Evolutionary conservation across 176 grass and related monocot genomes (phyloP), one percentile per base, ranked within the genome.

Genomic region (Ensete ventricosum): DNA sequence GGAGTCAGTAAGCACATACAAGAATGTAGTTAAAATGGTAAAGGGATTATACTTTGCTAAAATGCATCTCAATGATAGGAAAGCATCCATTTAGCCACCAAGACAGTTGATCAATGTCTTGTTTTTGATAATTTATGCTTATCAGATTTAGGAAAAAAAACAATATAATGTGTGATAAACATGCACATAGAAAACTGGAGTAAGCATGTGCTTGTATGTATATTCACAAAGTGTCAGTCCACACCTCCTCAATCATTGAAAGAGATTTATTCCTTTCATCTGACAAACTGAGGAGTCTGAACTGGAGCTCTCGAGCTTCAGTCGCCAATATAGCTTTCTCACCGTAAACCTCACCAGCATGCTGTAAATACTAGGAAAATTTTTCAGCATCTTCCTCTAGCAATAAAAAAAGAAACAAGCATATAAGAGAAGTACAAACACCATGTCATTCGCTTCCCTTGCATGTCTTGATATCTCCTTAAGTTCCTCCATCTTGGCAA

Each of bases 291-390:
- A 60, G 55, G 22, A 96, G 52, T 53, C 80, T 55, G 71, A 82
- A 80, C 55, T 87, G 86, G 17, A 96, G 82, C 65, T 86, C 89
- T 8, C 77, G 79, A 13, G 75, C 86, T 87, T 91, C 92, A 55
- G 86, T 83, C 76, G 86, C 81, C 80, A 96, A 82, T 81, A 91
- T 87, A 81, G 89, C 84, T 64, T 84, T 89, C 81, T 91, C 92
- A 76, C 84, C 86, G 14, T 77, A 87, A 81, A 89, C 83, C 62
- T 89, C 86, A 19, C 80, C 89, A 27, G 80, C 73, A 79, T 75
- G 71, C 89, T 96, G 52, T 73, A 85, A 55, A 87, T 52, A 43
- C 54, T 77, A 60, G 54, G 17, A 54, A 57, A 65, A 73, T 1
- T 11, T 62, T 59, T 54, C 16, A 48, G 27, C 20, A 78, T 19